Conservation (phyloP, 768 basidiomycete species). For the Multifurca ochricompacta region DNA sequence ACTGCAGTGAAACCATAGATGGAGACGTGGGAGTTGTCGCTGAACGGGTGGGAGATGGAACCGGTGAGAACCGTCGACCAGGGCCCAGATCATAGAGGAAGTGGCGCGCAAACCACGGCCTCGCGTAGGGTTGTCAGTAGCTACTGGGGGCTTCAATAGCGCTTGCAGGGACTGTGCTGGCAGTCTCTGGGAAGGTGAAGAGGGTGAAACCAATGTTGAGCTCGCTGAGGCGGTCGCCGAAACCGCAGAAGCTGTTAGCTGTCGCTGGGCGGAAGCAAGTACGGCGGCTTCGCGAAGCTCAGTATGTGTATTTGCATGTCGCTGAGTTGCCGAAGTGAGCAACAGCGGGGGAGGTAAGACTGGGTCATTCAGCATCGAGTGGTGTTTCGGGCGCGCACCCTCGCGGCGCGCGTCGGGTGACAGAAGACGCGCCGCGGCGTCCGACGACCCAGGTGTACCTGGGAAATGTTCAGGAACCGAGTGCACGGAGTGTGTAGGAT, state of each 20-base stretch:
- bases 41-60: slow-evolving; percentile 12
- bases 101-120: slow-evolving; percentile 10
- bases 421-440: not conserved
- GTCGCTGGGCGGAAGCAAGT: not conserved
- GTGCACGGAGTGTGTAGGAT: not conserved
- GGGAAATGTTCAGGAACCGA: not conserved
- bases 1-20: slow-evolving; percentile 2
- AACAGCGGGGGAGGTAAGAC: slow-evolving; percentile 1
- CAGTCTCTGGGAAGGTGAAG: not conserved
- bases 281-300: not conserved
- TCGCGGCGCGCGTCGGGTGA: not conserved
- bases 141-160: not conserved
- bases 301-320: not conserved
- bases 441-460: not conserved
- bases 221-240: not conserved
- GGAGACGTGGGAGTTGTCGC: slow-evolving; percentile 7
- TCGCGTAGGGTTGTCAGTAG: not conserved
- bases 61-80: slow-evolving; percentile 1
- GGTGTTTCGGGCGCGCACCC: slow-evolving; percentile 14
- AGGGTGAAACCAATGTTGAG: not conserved
- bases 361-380: slow-evolving; percentile 12
- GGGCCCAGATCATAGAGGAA: slow-evolving; percentile 13
- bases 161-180: not conserved
- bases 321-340: not conserved
- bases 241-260: not conserved